Base-by-base conservation (phyloP, 192 early-diverging fungal genomes). In the Gamsiella multidivaricata region DNA sequence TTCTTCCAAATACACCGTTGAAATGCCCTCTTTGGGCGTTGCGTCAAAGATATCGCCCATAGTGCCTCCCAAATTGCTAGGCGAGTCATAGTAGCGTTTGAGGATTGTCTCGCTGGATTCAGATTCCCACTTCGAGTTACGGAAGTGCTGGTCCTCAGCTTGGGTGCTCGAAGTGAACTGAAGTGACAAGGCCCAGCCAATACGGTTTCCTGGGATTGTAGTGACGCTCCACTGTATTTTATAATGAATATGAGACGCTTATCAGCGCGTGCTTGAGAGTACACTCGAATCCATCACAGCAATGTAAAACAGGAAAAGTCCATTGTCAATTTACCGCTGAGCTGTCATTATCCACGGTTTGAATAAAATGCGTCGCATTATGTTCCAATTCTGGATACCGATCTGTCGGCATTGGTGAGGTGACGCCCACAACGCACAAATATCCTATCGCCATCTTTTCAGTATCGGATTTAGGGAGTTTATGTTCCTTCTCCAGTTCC, bases 101-200 rank as follows among this genome's bases (percentile, higher is more conserved):
- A 65, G 34, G 51, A 65, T 54, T 0, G 37, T 17, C 14, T 31
- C 51, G 25, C 29, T 65, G 0, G 63, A 22, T 37, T 65, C 51
- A 6, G 63, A 52, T 3, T 39, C 51, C 63, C 63, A 65, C 31
- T 54, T 52, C 17, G 63, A 65, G n/a, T 65, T 65, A 1, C 63
- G 63, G 41, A 65, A 65, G 23, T 53, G 50, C 33, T 31, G 25
- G 3, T 18, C 49, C 3, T 49, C 37, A 31, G 65, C 43, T n/a
- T 62, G n/a, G n/a, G n/a, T n/a, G n/a, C n/a, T n/a, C n/a, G n/a
- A n/a, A n/a, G n/a, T n/a, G n/a, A n/a, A n/a, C n/a, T n/a, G n/a
- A n/a, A n/a, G n/a, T n/a, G n/a, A n/a, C n/a, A n/a, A n/a, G n/a
- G n/a, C n/a, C n/a, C n/a, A n/a, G n/a, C 47, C 50, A 4, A 18